These are phyloP conservation scores for Diplotaxis tenuifolia DNA, from an alignment of 345 rosid genomes.

Conservation along the genomic window DNA sequence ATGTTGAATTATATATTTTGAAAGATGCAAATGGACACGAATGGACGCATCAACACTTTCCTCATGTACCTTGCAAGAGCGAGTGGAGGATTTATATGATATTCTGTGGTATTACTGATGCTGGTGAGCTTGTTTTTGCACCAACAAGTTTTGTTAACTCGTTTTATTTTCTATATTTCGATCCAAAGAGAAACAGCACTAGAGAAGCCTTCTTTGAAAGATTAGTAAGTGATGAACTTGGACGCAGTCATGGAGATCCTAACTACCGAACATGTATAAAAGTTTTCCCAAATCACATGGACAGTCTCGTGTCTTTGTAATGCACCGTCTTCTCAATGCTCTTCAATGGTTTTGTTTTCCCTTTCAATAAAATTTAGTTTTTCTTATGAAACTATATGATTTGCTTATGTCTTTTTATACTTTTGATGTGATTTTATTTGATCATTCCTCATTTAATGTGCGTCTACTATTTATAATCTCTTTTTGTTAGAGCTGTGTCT, in stretches of 20 bases:
- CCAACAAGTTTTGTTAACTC: background rate
- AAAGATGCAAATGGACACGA: background rate
- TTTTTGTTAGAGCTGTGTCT: too few species aligned
- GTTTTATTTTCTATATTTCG: background rate
- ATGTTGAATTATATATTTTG: background rate
- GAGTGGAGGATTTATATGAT: background rate
- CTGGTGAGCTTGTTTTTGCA: slow-evolving; percentile 7
- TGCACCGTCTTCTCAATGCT: too few species aligned
- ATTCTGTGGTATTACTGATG: background rate
- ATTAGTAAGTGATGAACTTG: background rate
- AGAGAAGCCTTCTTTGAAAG: background rate
- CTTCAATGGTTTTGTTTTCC: too few species aligned
- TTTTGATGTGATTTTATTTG: too few species aligned
- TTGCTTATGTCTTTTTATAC: too few species aligned
- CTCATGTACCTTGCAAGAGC: background rate
- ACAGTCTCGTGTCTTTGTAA: background rate
- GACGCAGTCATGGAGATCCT: too few species aligned
- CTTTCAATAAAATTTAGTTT: too few species aligned
- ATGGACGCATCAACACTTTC: background rate
- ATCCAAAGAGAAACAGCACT: background rate
- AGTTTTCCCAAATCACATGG: background rate
- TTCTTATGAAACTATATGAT: too few species aligned
- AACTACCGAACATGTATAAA: too few species aligned
- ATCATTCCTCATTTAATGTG: too few species aligned
- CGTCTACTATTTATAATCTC: too few species aligned